Evolutionary conservation across 768 basidiomycete species (phyloP), one percentile per base, ranked within the genome.

Genomic region (Lentinula guzmanii): DNA sequence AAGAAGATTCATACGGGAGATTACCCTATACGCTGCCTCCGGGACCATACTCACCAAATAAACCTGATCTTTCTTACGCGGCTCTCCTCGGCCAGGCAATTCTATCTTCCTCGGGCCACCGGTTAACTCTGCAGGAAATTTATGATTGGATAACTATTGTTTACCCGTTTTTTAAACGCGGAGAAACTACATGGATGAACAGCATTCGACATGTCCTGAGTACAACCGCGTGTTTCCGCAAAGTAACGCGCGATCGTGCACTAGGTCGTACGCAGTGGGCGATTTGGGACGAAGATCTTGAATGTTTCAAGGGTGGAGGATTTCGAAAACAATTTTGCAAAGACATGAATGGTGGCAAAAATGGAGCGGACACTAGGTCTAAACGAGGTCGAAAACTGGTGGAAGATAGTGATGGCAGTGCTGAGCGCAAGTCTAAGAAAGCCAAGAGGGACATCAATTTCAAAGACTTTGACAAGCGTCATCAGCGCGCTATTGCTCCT

Each of bases 131-230:
- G 28, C 91, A 95, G 71, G 94, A 98, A 71, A 97, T 99, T 65
- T 98, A 98, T 69, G 89, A 92, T 70, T 99, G 86, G 83, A 95
- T 99, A 68, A 93, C 92, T 51, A 91, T 90, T 45, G 91, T 92
- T 8, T 95, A 94, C 74, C 95, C 97, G 6, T 87, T 88, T 70
- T 99, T 93, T 76, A 93, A 93, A 73, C 89, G 91, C 61, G 89
- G 90, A 21, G 95, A 98, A 68, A 84, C 89, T 3, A 96, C 94
- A 5, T 98, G 96, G 96, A 95, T 95, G 86, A 97, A 97, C 73
- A 95, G 93, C 60, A 93, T 98, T 62, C 85, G 96, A n/a, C 95
- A 98, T 73, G 95, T 95, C 52, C 81, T 98, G 28, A 94, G 91
- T 65, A 93, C 95, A 3, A 96, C 95, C 48, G 85, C 89, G 41